Base-by-base conservation (phyloP, 331 rosid species). In the Saraca asoca region DNA sequence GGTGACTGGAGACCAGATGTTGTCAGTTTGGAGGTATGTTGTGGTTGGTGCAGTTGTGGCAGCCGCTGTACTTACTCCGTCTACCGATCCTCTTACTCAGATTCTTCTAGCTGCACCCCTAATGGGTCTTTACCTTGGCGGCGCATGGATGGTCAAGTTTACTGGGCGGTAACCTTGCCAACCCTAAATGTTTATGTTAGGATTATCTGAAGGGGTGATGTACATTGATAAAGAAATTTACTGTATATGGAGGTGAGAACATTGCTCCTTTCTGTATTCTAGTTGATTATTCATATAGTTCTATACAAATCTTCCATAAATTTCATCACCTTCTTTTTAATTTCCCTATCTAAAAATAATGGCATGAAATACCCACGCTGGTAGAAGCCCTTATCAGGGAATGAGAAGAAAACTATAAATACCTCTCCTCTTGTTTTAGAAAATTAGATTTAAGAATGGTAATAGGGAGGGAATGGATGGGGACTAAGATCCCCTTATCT, bases 31-130 rank as follows among this genome's bases (percentile, higher is more conserved):
- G 98, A 93, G 98, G 78, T 93, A 90, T 50, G 97, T 90, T 34
- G 91, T 93, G 75, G 97, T 93, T 18, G 98, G 98, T 0, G 98
- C 96, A 7, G 97, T 90, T 44, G 97, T 90, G 60, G 90, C 76
- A 15, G 98, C 97, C 17, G 97, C 98, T 3, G 60, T 93, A 34
- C 86, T 93, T 37, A 93, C 96, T 0, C 97, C 97, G 0, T 93
- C 97, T 11, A 93, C 98, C 0, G 98, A 93, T 61, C 98, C 98
- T 45, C 88, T 93, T 46, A 93, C 98, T 45, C 98, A 90, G 75
- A 14, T 79, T 58, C 98, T 93, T 83, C 81, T 93, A 56, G 98
- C 97, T 4, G 88, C 80, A 19, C 96, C 97, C 2, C 52, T 93
- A 0, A 78, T 90, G 44, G 98, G 92, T 51, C 97, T 93, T 64